A percentile compares a stretch with the other conserved stretches of the same genome.
Conservation (phyloP, 148 eudicot genomes). For the Rhododendron molle region DNA sequence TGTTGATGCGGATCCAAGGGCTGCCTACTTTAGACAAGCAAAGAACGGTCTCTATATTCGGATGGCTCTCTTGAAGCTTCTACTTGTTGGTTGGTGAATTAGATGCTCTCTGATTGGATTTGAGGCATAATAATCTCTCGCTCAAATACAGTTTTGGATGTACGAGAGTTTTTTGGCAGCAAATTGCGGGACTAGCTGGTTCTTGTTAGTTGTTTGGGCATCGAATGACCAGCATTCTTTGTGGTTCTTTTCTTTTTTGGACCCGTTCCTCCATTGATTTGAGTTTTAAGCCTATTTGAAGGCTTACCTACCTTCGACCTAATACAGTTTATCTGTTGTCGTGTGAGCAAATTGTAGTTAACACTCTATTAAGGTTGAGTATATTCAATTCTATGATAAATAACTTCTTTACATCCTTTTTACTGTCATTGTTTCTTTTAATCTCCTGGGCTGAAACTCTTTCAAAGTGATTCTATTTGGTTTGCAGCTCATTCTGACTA, state of each 20-base stretch:
- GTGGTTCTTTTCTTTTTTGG: neutral
- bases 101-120: constrained; percentile 29
- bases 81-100: neutral
- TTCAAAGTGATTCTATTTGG: neutral
- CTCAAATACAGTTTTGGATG: neutral
- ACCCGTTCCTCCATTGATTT: neutral
- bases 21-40: constrained; percentile 99
- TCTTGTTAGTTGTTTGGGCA: neutral
- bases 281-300: neutral
- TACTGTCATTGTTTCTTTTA: no score
- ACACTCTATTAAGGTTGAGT: neutral
- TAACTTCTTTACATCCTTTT: no score
- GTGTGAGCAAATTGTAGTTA: no score
- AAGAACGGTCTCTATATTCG: constrained; percentile 43
- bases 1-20: constrained; percentile 91
- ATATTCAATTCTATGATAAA: no score
- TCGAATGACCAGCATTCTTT: neutral
- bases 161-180: neutral
- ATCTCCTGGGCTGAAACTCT: no score
- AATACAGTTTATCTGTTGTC: no score
- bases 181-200: neutral
- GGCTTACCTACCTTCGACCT: neutral
- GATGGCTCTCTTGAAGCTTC: neutral
- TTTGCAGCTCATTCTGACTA: neutral
- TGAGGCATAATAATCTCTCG: neutral